Base-by-base conservation (phyloP, 495 filamentous ascomycete genomes). In the Aspergillus saccharolyticus region DNA sequence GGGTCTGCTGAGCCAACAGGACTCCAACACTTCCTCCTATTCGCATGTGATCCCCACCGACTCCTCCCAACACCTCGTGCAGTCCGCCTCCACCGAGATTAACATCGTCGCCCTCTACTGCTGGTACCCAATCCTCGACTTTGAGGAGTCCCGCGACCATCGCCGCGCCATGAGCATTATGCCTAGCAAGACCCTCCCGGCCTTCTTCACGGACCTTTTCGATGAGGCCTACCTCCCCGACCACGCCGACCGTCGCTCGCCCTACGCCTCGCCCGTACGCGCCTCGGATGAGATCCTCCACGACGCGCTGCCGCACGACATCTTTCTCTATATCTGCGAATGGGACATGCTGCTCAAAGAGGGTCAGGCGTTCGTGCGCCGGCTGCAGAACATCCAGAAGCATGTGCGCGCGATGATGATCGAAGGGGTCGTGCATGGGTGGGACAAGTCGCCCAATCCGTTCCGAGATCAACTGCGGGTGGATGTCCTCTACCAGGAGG, bases 301-400 rank as follows among this genome's bases (percentile, higher is more conserved):
- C 22, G 71, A 71, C 6, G 76, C 70, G 5, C 70, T 90, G 14
- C 87, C 88, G 0, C 70, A 80, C 9, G 80, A 88, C 44, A 80
- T 90, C n/a, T 79, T 83, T 21, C 62, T 97, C 45, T 89, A 85
- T 60, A 85, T 89, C 12, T 96, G 90, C 70, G 92, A 96, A 71
- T 95, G 86, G 83, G 92, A 96, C 65, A 94, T 96, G 88, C 71
- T 97, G 21, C 75, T 91, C 42, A 80, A 80, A 2, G 93, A 97
- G 68, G 91, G 86, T 2, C 78, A 89, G 62, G 66, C 73, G 16
- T 85, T 96, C 52, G 80, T 85, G 8, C 75, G 80, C 24, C 76
- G 90, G 4, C 65, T 97, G 47, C 67, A 79, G 50, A 78, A 76
- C 0, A 73, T 89, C 18, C 79, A 79, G 17, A 94, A 91, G 71